Percentiles rank a stretch among this genome's conserved stretches.
phyloP scores from a whole-genome alignment of 768 basidiomycete genomes.

The Tricholomella constricta region DNA sequence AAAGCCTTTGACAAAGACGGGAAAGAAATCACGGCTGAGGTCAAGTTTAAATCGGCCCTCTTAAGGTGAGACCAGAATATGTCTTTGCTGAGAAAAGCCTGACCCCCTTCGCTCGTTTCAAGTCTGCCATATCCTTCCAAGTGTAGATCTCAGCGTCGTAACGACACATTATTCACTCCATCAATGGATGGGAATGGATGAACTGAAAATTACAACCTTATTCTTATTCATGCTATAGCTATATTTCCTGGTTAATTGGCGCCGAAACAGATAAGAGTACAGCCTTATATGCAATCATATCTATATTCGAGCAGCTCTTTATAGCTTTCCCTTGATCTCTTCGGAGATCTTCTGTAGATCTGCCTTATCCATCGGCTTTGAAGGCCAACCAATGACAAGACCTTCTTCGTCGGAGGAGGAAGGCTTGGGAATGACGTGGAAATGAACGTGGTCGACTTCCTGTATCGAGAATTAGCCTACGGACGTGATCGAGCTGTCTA shows the following conservation, averaged over 20 bases:
- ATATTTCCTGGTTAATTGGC: neutral
- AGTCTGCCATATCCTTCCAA: neutral
- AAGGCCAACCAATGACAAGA: conserved; percentile 82
- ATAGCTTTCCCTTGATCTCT: conserved; percentile 61
- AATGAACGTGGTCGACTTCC: conserved; percentile 87
- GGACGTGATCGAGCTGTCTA: neutral
- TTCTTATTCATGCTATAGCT: neutral
- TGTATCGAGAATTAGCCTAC: conserved; percentile 21
- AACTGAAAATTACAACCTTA: neutral
- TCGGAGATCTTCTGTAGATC: conserved; percentile 61
- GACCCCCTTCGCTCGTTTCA: no score
- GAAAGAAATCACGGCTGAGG: no score
- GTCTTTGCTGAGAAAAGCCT: no score
- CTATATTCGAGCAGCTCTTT: neutral
- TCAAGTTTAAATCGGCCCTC: no score
- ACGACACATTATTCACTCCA: neutral
- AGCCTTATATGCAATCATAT: neutral
- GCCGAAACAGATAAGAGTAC: neutral
- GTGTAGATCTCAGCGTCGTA: conserved; percentile 11
- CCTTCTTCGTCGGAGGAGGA: conserved; percentile 63
- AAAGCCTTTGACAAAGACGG: conserved; percentile 29
- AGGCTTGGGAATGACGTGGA: conserved; percentile 94
- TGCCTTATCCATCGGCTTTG: conserved; percentile 56
- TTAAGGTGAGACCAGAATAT: no score
- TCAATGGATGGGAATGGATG: neutral